Percentiles rank a stretch among this genome's conserved stretches.
Evolutionary conservation across 2,329 filamentous ascomycete genomes (phyloP).

Genomic region (Sporothrix phasma): DNA sequence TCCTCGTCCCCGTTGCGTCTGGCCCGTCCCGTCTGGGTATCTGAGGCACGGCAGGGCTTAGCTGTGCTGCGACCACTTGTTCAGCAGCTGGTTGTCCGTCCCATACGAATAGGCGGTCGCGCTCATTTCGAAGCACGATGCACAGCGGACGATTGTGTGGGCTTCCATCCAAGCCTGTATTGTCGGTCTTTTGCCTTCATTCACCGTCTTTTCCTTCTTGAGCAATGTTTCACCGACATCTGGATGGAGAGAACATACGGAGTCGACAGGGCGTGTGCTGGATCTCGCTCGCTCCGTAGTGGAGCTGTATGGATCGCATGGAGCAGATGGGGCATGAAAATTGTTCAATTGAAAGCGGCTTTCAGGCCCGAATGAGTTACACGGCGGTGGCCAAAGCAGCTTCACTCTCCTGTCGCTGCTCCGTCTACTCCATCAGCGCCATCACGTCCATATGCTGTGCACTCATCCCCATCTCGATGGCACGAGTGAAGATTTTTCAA

Average conservation of each 20-base stretch:
- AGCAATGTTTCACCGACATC: slow-evolving; percentile 3
- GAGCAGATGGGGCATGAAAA: not conserved
- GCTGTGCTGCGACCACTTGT: not conserved
- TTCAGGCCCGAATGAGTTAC: not conserved
- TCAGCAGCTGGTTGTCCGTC: not conserved
- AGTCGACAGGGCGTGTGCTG: not conserved
- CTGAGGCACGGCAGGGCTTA: not conserved
- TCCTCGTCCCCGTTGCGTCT: not conserved
- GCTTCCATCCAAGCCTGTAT: no score
- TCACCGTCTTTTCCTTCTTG: slow-evolving; percentile 1
- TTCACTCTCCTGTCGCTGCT: not conserved
- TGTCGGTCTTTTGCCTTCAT: not conserved
- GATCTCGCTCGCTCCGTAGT: not conserved
- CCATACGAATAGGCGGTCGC: not conserved
- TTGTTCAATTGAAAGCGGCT: not conserved
- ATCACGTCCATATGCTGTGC: not conserved
- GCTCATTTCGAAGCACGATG: not conserved
- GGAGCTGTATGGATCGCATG: not conserved
- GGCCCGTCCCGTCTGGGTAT: not conserved
- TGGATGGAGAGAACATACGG: not conserved
- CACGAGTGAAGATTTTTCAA: slow-evolving; percentile 3
- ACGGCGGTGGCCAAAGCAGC: not conserved
- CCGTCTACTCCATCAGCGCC: no score
- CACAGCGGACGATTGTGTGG: no score
- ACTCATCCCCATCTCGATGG: not conserved